Percentiles rank a stretch among this genome's conserved stretches.
phyloP scores from a whole-genome alignment of 257 asterid genomes.

The Henckelia pumila region DNA sequence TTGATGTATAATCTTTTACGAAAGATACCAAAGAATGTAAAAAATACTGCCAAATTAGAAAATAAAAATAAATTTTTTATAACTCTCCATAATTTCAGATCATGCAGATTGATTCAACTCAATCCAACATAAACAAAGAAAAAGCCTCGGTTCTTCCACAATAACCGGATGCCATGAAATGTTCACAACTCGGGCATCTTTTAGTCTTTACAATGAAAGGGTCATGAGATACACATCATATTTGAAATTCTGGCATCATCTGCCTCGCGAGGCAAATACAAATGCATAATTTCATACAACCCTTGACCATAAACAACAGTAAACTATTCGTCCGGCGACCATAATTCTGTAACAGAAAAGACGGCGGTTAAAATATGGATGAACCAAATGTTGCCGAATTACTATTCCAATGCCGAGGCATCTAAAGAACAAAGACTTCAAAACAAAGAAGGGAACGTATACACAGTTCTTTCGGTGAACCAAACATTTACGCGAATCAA shows the following conservation, averaged over 20 bases:
- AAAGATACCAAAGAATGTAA: background rate
- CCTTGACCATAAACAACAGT: background rate
- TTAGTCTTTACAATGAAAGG: constrained; percentile 12
- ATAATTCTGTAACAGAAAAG: constrained; percentile 24
- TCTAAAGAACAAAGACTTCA: background rate
- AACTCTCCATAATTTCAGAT: background rate
- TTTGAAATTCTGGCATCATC: constrained; percentile 26
- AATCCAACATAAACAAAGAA: constrained; percentile 24
- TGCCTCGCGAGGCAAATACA: constrained; percentile 18
- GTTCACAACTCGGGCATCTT: constrained; percentile 27
- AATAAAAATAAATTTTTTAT: too few species aligned
- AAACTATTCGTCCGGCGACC: constrained; percentile 9
- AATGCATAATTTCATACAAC: constrained; percentile 20
- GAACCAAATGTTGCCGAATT: background rate
- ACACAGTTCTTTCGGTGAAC: background rate
- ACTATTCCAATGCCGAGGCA: background rate
- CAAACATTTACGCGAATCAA: background rate
- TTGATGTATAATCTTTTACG: background rate
- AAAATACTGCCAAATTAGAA: background rate
- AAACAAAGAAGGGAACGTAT: background rate
- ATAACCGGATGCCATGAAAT: constrained; percentile 15
- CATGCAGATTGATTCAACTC: constrained; percentile 9
- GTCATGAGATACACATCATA: constrained; percentile 17
- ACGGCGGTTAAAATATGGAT: background rate
- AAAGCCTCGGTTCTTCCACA: constrained; percentile 22